Evolutionary conservation across 768 basidiomycete species (phyloP).

Genomic region (Boletus sensibilis): DNA sequence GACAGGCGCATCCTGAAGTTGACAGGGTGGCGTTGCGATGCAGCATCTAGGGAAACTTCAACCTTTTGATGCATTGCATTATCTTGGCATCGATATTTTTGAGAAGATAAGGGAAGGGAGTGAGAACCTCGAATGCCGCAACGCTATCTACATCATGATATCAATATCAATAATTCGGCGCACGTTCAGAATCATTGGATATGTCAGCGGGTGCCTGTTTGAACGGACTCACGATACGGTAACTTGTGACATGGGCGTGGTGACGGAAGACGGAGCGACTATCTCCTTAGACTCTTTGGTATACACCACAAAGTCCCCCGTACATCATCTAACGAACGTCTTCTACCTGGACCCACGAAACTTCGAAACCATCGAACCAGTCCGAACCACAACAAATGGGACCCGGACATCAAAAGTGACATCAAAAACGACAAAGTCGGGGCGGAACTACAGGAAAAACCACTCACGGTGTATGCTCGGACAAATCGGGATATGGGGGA

Average conservation of each 20-base stretch:
- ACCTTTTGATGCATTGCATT: slow-evolving; percentile 8
- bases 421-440: too few relatives aligned
- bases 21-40: not conserved
- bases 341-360: too few relatives aligned
- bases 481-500: too few relatives aligned
- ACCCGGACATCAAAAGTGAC: too few relatives aligned
- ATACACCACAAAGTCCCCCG: too few relatives aligned
- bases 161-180: not conserved
- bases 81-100: slow-evolving; percentile 7
- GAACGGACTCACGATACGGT: not conserved
- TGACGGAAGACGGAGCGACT: not conserved
- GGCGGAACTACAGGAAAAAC: too few relatives aligned
- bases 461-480: too few relatives aligned
- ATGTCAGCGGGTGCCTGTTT: not conserved
- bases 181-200: not conserved
- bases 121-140: not conserved
- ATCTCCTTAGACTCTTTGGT: too few relatives aligned
- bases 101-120: slow-evolving; percentile 4
- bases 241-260: not conserved
- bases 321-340: too few relatives aligned
- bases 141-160: not conserved
- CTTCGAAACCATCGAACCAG: too few relatives aligned
- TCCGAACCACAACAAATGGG: too few relatives aligned
- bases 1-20: slow-evolving; percentile 9
- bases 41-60: too few relatives aligned